phyloP scores from a whole-genome alignment of 352 stramenopile genomes.

The Aphanomyces astaci region DNA sequence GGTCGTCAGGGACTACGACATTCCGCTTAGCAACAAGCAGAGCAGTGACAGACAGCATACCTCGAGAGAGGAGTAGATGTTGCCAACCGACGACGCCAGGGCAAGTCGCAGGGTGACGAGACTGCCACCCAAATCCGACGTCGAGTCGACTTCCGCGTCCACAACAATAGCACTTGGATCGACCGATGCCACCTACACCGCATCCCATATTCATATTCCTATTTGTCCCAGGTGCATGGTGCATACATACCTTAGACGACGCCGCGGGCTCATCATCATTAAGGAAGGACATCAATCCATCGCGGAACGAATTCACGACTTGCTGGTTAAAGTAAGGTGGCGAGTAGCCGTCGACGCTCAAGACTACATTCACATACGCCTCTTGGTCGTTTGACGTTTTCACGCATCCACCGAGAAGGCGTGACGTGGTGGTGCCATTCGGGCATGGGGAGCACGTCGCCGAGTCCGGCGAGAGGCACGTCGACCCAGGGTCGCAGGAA shows the following conservation, averaged over 20 bases:
- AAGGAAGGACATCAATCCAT: constrained; percentile 34
- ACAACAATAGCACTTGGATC: not conserved
- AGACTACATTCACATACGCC: constrained; percentile 34
- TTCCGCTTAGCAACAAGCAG: not conserved
- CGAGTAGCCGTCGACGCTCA: constrained; percentile 43
- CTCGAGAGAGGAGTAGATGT: not conserved
- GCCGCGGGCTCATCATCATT: constrained; percentile 11
- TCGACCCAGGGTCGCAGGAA: constrained; percentile 29
- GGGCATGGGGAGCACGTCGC: constrained; percentile 33
- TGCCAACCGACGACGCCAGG: not conserved
- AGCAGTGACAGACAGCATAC: not conserved
- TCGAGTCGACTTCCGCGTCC: not conserved
- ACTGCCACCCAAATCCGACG: not conserved
- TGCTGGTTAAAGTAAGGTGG: constrained; percentile 37
- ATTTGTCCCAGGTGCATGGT: too few relatives aligned
- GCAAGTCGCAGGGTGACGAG: not conserved
- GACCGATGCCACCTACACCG: not conserved
- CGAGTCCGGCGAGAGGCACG: constrained; percentile 27
- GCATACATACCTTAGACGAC: too few relatives aligned
- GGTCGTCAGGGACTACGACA: not conserved
- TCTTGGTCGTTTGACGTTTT: constrained; percentile 18
- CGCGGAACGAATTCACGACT: constrained; percentile 30
- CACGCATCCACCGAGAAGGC: constrained; percentile 33
- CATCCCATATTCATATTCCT: not conserved
- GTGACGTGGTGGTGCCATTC: constrained; percentile 24